Evolutionary conservation across 257 asterid genomes (phyloP).

Genomic region (Solanum paucissectum): DNA sequence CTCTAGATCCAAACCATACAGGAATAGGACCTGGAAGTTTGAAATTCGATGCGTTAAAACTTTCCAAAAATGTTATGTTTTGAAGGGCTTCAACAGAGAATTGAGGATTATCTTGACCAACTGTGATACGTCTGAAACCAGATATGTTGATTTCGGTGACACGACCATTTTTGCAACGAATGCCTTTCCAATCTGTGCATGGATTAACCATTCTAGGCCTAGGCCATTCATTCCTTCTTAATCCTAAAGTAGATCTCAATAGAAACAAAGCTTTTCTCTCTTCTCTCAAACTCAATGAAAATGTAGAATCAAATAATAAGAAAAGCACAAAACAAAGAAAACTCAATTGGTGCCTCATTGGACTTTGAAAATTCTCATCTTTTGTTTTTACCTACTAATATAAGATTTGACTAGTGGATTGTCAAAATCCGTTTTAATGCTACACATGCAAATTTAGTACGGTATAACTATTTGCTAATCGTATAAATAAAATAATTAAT

Average conservation of each 20-base stretch:
- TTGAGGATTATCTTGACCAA: constrained; percentile 54
- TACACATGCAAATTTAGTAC: background rate
- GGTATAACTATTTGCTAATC: background rate
- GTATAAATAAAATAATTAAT: background rate
- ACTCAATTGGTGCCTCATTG: constrained; percentile 51
- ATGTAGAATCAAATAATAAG: constrained; percentile 34
- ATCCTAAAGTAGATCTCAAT: constrained; percentile 86
- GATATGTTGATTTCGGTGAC: constrained; percentile 63
- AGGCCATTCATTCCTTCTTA: constrained; percentile 81
- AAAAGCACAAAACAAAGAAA: constrained; percentile 22
- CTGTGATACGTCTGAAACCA: constrained; percentile 65
- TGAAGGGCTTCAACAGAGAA: constrained; percentile 62
- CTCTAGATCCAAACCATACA: constrained; percentile 55
- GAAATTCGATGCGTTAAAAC: constrained; percentile 72
- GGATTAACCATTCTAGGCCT: constrained; percentile 71
- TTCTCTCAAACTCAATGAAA: constrained; percentile 20
- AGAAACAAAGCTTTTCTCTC: constrained; percentile 58
- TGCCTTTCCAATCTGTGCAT: constrained; percentile 60
- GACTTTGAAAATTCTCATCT: constrained; percentile 28
- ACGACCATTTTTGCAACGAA: constrained; percentile 50
- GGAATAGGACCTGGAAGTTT: constrained; percentile 70
- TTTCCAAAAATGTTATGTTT: constrained; percentile 46
- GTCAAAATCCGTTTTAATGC: background rate
- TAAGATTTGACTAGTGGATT: background rate
- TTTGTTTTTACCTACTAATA: background rate